Percentiles rank a stretch among this genome's conserved stretches.
Evolutionary conservation across 2,329 filamentous ascomycete genomes (phyloP).

Genomic region (Fusarium brevicatenulatum): DNA sequence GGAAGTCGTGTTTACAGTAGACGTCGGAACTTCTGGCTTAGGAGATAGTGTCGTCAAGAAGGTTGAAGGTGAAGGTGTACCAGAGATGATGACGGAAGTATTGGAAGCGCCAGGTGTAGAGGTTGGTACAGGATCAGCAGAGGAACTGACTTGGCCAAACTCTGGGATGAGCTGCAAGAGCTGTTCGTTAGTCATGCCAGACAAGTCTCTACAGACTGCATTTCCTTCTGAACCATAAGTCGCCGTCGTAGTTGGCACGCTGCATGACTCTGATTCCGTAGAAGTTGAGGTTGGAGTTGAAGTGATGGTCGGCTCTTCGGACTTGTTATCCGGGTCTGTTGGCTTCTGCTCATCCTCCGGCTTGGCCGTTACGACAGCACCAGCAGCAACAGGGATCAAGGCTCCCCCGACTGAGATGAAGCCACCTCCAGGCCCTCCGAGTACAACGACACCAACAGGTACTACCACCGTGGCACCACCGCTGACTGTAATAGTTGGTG

Average conservation of each 20-base stretch:
- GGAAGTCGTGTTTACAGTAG: not conserved
- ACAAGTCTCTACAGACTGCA: not conserved
- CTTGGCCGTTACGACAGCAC: not conserved
- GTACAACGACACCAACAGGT: accelerated
- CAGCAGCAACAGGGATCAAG: not conserved
- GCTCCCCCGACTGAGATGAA: accelerated
- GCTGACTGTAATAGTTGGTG: not conserved
- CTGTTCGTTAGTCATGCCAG: not conserved
- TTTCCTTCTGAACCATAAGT: not conserved
- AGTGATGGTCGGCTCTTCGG: not conserved
- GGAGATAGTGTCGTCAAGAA: not conserved
- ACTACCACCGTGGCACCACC: not conserved
- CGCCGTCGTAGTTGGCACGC: not conserved
- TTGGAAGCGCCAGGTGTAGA: not conserved
- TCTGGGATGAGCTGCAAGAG: not conserved
- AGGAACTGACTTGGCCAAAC: not conserved
- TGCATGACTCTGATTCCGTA: not conserved
- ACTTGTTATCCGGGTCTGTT: not conserved
- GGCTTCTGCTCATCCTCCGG: not conserved
- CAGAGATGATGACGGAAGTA: not conserved
- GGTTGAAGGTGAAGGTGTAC: not conserved
- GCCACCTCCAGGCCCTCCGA: accelerated
- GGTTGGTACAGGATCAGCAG: not conserved
- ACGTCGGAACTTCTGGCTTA: not conserved
- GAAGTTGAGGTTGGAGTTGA: not conserved